phyloP scores from a whole-genome alignment of 768 basidiomycete species.

The Psilocybe tampanensis region DNA sequence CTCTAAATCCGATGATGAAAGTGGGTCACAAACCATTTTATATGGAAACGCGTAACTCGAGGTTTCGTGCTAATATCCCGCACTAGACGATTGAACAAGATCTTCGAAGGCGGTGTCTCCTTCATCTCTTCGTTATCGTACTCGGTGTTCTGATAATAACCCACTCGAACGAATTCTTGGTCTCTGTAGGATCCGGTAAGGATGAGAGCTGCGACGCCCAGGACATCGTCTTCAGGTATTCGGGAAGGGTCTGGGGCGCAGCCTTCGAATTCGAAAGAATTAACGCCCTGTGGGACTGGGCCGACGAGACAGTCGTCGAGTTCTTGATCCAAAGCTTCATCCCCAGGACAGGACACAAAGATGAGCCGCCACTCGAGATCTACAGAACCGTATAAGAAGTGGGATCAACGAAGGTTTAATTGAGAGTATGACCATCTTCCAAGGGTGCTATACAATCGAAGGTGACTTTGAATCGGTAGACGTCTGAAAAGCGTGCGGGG shows the following conservation, averaged over 20 bases:
- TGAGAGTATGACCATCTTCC: constrained; percentile 67
- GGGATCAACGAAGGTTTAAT: neutral
- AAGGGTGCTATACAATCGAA: constrained; percentile 96
- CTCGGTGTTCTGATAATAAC: constrained; percentile 99
- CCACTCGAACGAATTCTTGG: constrained; percentile 98
- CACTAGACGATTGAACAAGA: constrained; percentile 78
- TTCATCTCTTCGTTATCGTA: constrained; percentile 96
- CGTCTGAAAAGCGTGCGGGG: constrained; percentile 88
- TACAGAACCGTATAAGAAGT: constrained; percentile 27
- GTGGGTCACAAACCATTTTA: constrained; percentile 66
- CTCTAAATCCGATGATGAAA: neutral
- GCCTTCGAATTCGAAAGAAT: constrained; percentile 96
- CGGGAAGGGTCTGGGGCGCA: constrained; percentile 79
- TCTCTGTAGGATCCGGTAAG: constrained; percentile 95
- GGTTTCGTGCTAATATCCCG: constrained; percentile 91
- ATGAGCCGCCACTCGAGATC: constrained; percentile 99
- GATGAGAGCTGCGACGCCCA: constrained; percentile 97
- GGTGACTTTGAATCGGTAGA: constrained; percentile 92
- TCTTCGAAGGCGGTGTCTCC: constrained; percentile 64
- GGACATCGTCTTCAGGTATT: constrained; percentile 87
- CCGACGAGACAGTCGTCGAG: constrained; percentile 98
- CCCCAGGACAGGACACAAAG: constrained; percentile 92
- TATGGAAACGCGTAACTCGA: constrained; percentile 90
- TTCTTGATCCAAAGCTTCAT: constrained; percentile 93
- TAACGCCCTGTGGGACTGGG: constrained; percentile 94